Conservation (phyloP, 306 rosid genomes). For the Elaeagnus macrophylla region DNA sequence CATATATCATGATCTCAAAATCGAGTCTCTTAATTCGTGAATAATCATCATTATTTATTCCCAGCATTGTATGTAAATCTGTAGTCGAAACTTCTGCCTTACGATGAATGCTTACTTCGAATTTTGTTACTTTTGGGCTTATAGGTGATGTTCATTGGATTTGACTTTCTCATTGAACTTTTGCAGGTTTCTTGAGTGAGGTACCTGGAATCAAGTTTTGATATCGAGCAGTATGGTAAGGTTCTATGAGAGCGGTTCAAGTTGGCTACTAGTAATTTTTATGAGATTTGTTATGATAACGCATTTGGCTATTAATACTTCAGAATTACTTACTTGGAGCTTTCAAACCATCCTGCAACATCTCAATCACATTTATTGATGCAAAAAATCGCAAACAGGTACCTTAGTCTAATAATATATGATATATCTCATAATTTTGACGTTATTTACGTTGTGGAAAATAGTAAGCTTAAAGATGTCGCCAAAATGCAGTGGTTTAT, state of each 20-base stretch:
- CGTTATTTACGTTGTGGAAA: not conserved
- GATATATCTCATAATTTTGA: not conserved
- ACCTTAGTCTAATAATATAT: not conserved
- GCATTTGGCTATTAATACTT: not conserved
- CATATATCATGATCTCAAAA: not conserved
- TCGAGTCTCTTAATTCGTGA: not conserved
- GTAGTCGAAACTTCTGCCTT: not conserved
- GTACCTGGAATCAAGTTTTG: slow-evolving; percentile 7
- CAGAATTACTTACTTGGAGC: slow-evolving; percentile 98
- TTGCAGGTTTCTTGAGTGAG: slow-evolving; percentile 22
- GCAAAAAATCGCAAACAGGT: slow-evolving; percentile 97
- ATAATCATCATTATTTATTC: not conserved
- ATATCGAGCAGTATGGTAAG: slow-evolving; percentile 27
- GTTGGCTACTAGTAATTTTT: not conserved
- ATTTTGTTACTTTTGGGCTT: not conserved
- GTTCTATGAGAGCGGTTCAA: not conserved
- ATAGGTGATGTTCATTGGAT: not conserved
- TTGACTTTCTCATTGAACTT: not conserved
- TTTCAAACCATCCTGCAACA: slow-evolving; percentile 91
- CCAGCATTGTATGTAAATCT: not conserved
- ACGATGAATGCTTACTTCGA: not conserved
- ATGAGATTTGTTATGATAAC: not conserved
- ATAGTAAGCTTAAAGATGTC: too few relatives aligned
- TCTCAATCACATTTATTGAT: slow-evolving; percentile 68
- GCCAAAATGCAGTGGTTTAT: too few relatives aligned